Evolutionary conservation across 2,329 filamentous ascomycete genomes (phyloP).

Genomic region (Epichloe glyceriae): DNA sequence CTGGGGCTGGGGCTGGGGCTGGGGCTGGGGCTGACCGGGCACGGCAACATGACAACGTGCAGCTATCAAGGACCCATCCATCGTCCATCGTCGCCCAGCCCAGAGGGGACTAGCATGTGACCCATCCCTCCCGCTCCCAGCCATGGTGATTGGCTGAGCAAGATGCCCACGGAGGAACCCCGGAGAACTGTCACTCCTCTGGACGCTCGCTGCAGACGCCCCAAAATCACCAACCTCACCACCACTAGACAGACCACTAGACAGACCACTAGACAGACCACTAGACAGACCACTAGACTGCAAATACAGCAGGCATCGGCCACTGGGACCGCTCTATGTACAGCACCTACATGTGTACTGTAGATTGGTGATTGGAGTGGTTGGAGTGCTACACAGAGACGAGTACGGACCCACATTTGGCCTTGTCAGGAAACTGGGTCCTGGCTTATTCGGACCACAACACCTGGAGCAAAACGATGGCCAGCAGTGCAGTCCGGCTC

Average conservation of each 20-base stretch:
- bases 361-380: too few species aligned
- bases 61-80: background rate
- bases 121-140: background rate
- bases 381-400: too few species aligned
- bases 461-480: constrained; percentile 25
- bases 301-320: too few species aligned
- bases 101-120: background rate
- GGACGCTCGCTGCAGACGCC: background rate
- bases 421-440: constrained; percentile 9
- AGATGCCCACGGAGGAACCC: background rate
- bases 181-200: background rate
- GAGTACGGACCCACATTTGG: constrained; percentile 1
- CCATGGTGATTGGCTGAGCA: background rate
- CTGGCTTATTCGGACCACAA: constrained; percentile 28
- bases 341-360: too few species aligned
- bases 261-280: too few species aligned
- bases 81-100: background rate
- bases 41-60: constrained; percentile 3
- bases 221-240: background rate
- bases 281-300: too few species aligned
- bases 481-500: constrained; percentile 21
- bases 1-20: too few species aligned
- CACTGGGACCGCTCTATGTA: too few species aligned
- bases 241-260: too few species aligned
- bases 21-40: background rate